Base-by-base conservation (phyloP, 2,329 filamentous ascomycete genomes). In the Neurospora crassa region DNA sequence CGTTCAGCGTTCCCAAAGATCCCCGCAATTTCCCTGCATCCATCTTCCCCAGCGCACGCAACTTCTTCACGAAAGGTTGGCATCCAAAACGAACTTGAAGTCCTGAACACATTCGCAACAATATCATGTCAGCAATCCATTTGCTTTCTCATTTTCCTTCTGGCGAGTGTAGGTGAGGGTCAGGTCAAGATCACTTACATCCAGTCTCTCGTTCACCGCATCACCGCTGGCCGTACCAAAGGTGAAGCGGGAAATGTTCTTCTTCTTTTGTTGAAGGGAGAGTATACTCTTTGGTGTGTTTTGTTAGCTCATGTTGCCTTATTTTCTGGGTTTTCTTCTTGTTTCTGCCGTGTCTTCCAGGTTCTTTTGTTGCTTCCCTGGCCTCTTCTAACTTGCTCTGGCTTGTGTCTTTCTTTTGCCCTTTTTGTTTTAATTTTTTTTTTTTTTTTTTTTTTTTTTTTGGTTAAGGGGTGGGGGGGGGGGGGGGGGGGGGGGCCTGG, bases 161-260 rank as follows among this genome's bases (percentile, higher is more conserved):
- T 20, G 43, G 18, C 3, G 18, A 20, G 18, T 45, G 43, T n/a
- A n/a, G 18, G 18, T 11, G 18, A 8, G 8, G 2, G 1, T 40
- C 37, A 40, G 10, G 1, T 40, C 37, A 40, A 11, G 37, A 45
- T 45, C 1, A 8, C 69, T 70, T 70, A 67, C 53, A 29, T 70
- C 53, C 37, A 70, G 18, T 18, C 47, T 70, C 24, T 45, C 43
- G 18, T 3, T 45, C 18, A 45, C 18, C 2, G 43, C 43, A 20
- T 68, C 70, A 67, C 63, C 40, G 37, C 42, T 42, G 0, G 67
- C 2, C 12, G 37, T n/a, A 37, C 69, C 70, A 11, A 71, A n/a
- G 3, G 70, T 69, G 41, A 69, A 69, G 45, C 67, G 59, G 24
- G 70, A 40, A 2, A 71, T 45, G 18, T 59, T 69, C 42, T 68